Conservation (phyloP, 768 basidiomycete genomes). For the Antrodiella citrinella region DNA sequence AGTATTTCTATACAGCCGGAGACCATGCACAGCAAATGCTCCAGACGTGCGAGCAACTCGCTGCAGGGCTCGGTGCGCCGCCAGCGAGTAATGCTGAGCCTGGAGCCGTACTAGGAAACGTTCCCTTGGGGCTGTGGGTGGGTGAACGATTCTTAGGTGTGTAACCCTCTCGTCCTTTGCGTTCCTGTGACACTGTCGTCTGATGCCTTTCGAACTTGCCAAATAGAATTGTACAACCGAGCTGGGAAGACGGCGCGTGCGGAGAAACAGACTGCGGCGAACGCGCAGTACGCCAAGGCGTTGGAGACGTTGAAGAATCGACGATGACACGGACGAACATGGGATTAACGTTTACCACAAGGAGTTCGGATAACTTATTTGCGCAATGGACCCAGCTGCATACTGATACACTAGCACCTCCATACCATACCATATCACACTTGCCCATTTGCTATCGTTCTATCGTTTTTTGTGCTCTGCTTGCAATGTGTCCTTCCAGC, state of each 20-base stretch:
- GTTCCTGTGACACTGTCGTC: background rate
- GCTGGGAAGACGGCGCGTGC: constrained; percentile 41
- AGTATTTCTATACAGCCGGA: constrained; percentile 62
- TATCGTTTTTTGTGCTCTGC: no score
- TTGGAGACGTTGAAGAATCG: constrained; percentile 10
- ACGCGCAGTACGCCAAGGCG: constrained; percentile 23
- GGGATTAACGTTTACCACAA: no score
- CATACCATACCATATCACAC: no score
- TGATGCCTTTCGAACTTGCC: background rate
- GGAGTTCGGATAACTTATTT: no score
- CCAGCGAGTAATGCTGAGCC: constrained; percentile 11
- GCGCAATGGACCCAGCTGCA: no score
- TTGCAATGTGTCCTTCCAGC: no score
- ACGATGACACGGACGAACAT: no score
- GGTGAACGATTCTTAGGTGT: constrained; percentile 62
- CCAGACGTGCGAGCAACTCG: constrained; percentile 59
- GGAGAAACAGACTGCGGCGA: constrained; percentile 38
- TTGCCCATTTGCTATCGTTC: no score
- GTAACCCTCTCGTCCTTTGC: constrained; percentile 28
- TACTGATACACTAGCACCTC: no score
- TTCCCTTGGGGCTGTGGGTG: constrained; percentile 60
- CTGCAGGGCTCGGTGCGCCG: constrained; percentile 58
- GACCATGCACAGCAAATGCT: constrained; percentile 65
- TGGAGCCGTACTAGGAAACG: constrained; percentile 41
- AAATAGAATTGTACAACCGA: constrained; percentile 49